Percentiles rank a stretch among this genome's conserved stretches.
phyloP scores from a whole-genome alignment of 371 early-diverging fungal genomes.

The Lichtheimia ornata region DNA sequence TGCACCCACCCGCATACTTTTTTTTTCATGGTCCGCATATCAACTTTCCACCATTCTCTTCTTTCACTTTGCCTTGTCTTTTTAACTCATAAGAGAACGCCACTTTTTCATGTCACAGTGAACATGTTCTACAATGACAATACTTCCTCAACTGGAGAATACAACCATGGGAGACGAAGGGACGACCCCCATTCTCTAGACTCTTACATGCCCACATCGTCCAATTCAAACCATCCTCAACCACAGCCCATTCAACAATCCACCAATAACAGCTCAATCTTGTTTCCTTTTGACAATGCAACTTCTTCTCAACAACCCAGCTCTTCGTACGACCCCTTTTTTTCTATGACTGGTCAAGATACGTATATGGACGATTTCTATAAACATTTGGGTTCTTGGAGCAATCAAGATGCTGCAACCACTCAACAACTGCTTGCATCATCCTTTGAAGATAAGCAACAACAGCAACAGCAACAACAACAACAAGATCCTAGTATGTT shows the following conservation, averaged over 20 bases:
- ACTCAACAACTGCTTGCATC: background rate
- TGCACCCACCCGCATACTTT: no score
- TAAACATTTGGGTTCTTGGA: background rate
- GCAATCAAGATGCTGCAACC: background rate
- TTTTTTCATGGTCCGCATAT: no score
- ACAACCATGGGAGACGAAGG: no score
- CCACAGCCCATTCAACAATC: slow-evolving; percentile 1
- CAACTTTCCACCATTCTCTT: no score
- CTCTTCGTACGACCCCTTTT: slow-evolving; percentile 13
- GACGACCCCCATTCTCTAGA: no score
- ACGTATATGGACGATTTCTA: background rate
- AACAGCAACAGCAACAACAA: background rate
- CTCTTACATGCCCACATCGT: background rate
- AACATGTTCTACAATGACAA: no score
- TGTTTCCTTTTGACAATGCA: background rate
- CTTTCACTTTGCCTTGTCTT: no score
- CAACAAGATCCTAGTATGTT: slow-evolving; percentile 9
- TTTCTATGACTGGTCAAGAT: slow-evolving; percentile 13
- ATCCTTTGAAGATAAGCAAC: slow-evolving; percentile 1
- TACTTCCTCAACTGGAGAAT: no score
- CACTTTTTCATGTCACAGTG: no score
- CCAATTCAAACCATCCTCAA: background rate
- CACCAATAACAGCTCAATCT: slow-evolving; percentile 3
- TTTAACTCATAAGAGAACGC: no score
- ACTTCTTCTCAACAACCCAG: background rate